Conservation (phyloP, 1,284 basidiomycete species). For the Quambalaria eucalypti region DNA sequence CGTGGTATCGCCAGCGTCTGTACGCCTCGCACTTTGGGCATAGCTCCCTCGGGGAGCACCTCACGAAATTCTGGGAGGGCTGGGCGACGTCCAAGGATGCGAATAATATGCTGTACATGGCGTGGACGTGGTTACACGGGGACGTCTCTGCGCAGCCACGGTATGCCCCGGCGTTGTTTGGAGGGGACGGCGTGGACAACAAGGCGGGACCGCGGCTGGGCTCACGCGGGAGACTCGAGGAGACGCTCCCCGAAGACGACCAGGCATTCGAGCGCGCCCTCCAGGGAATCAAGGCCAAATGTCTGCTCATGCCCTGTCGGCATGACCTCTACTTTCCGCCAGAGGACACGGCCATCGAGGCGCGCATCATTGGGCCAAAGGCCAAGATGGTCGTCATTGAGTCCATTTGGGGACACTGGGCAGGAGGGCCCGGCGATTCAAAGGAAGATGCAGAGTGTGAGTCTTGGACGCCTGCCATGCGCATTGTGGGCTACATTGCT, state of each 20-base stretch:
- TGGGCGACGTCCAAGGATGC: constrained; percentile 18
- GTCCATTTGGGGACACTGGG: constrained; percentile 28
- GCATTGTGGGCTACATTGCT: neutral
- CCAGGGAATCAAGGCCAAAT: constrained; percentile 15
- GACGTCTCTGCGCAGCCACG: constrained; percentile 18
- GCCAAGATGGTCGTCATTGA: constrained; percentile 22
- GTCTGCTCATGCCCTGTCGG: constrained; percentile 15
- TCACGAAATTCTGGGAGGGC: constrained; percentile 17
- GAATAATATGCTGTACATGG: constrained; percentile 22
- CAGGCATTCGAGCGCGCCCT: constrained; percentile 19
- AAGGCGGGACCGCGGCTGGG: constrained; percentile 8
- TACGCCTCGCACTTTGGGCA: constrained; percentile 19
- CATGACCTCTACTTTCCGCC: constrained; percentile 25
- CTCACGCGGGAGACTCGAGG: constrained; percentile 9
- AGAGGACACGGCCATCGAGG: constrained; percentile 19
- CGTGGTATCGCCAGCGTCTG: constrained; percentile 20
- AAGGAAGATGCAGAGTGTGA: constrained; percentile 18
- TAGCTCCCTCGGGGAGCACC: constrained; percentile 5
- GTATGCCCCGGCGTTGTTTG: too few species aligned
- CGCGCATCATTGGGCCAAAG: constrained; percentile 12
- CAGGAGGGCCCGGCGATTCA: constrained; percentile 18
- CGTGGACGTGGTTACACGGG: constrained; percentile 19
- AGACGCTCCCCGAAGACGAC: constrained; percentile 12
- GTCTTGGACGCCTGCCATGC: too few species aligned
- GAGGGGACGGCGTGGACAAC: constrained; percentile 8